These are phyloP conservation scores for Gossypium anomalum DNA, from an alignment of 345 rosid species.

Conservation along the genomic window DNA sequence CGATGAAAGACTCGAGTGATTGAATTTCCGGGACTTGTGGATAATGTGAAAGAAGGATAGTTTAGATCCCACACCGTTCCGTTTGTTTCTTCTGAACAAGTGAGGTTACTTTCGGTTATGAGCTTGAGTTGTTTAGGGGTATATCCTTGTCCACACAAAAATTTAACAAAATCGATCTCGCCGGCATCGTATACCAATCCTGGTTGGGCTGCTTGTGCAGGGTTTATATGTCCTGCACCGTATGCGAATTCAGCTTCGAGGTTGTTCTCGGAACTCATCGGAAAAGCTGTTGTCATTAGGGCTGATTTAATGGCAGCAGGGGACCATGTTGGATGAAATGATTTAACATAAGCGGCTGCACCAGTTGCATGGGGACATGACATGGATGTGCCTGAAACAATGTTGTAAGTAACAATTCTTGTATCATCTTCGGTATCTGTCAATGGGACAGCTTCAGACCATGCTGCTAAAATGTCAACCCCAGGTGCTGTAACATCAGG, in stretches of 20 bases:
- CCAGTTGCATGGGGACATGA: slow-evolving; percentile 24
- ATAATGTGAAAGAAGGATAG: slow-evolving; percentile 34
- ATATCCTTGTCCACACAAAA: slow-evolving; percentile 42
- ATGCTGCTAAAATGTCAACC: slow-evolving; percentile 19
- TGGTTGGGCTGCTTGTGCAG: slow-evolving; percentile 30
- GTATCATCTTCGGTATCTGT: neutral
- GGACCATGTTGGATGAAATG: slow-evolving; percentile 11
- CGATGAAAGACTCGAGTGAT: slow-evolving; percentile 24
- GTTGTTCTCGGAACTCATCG: slow-evolving; percentile 23
- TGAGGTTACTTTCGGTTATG: slow-evolving; percentile 22
- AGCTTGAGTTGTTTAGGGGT: slow-evolving; percentile 9
- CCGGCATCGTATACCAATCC: slow-evolving; percentile 41
- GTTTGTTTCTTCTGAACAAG: slow-evolving; percentile 11
- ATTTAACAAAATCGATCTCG: slow-evolving; percentile 32
- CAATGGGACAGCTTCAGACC: neutral
- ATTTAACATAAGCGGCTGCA: slow-evolving; percentile 9
- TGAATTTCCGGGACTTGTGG: neutral
- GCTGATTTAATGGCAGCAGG: slow-evolving; percentile 17
- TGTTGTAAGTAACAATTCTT: slow-evolving; percentile 5
- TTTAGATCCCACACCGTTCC: slow-evolving; percentile 40
- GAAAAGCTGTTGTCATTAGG: slow-evolving; percentile 23
- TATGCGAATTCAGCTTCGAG: slow-evolving; percentile 34
- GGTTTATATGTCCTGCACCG: slow-evolving; percentile 40
- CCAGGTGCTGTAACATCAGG: slow-evolving; percentile 20
- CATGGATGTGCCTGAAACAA: slow-evolving; percentile 21